A percentile compares a stretch with the other conserved stretches of the same genome.
Conservation (phyloP, 306 rosid species). For the Amphicarpaea edgeworthii region DNA sequence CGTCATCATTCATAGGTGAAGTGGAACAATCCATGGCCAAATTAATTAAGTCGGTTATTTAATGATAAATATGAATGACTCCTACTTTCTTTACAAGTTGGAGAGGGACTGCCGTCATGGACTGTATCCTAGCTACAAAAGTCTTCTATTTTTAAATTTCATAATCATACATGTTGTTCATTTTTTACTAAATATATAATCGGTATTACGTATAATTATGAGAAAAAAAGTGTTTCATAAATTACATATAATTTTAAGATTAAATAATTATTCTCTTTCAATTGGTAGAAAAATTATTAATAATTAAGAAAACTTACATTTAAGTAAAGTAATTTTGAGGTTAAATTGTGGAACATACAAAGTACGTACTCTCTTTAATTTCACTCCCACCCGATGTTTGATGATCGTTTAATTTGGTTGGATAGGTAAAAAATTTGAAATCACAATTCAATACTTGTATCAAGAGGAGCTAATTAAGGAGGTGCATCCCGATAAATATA, state of each 20-base stretch:
- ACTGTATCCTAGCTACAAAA: not conserved
- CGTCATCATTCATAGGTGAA: slow-evolving; percentile 12
- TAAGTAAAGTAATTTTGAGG: not conserved
- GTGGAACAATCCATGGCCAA: slow-evolving; percentile 5
- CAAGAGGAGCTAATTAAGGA: too few species aligned
- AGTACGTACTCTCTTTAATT: not conserved
- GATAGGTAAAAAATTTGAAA: not conserved
- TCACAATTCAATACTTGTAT: too few species aligned
- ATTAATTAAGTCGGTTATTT: slow-evolving; percentile 28
- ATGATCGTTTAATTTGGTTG: not conserved
- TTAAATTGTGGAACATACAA: not conserved
- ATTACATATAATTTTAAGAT: too few species aligned
- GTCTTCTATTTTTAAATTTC: not conserved
- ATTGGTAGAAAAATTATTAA: too few species aligned
- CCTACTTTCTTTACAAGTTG: slow-evolving; percentile 17
- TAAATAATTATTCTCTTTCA: too few species aligned
- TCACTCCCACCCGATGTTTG: not conserved
- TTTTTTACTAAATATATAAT: too few species aligned
- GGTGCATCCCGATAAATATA: not conserved
- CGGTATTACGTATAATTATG: too few species aligned
- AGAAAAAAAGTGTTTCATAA: not conserved
- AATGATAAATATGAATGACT: slow-evolving; percentile 24
- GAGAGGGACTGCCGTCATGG: not conserved
- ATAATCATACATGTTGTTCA: not conserved
- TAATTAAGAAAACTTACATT: not conserved